phyloP scores from a whole-genome alignment of 371 early-diverging fungal genomes.

The Massospora cicadina region DNA sequence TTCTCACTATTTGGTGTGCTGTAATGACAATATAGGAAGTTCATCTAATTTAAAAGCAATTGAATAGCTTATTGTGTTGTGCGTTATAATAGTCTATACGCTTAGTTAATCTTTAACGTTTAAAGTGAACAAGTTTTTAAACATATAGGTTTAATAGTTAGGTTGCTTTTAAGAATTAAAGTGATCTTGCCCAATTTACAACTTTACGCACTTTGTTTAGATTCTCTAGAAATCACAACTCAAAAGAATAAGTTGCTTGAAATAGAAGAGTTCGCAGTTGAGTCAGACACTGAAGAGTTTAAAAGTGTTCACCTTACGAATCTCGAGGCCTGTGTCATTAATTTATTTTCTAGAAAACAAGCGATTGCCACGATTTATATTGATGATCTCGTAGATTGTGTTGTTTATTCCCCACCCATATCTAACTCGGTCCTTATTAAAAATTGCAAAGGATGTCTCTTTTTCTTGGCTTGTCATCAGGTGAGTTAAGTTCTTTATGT shows the following conservation, averaged over 20 bases:
- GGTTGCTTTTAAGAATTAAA: too few species aligned
- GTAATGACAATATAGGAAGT: too few species aligned
- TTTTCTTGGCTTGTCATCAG: constrained; percentile 5
- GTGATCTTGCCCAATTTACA: too few species aligned
- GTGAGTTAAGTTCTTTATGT: not conserved
- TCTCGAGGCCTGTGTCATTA: not conserved
- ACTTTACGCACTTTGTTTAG: too few species aligned
- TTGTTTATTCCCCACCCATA: not conserved
- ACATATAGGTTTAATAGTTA: too few species aligned
- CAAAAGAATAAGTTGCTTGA: not conserved
- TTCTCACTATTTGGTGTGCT: too few species aligned
- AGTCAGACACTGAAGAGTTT: not conserved
- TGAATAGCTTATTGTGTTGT: too few species aligned
- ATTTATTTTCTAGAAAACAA: not conserved
- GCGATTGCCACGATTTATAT: not conserved
- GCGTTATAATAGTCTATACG: too few species aligned
- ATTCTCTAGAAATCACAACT: not conserved
- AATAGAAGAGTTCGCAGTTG: not conserved
- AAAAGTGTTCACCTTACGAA: not conserved
- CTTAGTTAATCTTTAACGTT: too few species aligned
- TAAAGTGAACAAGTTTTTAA: too few species aligned
- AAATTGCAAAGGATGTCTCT: not conserved
- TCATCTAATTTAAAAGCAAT: too few species aligned
- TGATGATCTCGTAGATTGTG: not conserved
- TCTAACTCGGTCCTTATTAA: not conserved